A percentile compares a stretch with the other conserved stretches of the same genome.
Evolutionary conservation across 495 filamentous ascomycete genomes (phyloP).

Genomic region (Neurospora sp.): DNA sequence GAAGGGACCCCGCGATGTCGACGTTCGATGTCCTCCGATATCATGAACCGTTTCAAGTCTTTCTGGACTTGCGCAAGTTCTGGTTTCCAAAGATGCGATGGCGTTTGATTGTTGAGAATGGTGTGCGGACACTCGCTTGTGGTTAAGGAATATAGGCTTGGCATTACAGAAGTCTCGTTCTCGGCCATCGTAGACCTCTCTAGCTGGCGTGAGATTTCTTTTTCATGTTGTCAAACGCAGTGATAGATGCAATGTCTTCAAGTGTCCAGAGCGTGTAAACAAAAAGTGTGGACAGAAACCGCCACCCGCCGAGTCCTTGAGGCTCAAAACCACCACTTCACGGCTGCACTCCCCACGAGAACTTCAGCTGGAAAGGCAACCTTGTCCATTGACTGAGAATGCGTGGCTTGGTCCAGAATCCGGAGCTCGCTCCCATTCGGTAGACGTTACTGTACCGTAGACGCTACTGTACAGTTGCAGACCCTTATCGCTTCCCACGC

Average conservation of each 20-base stretch:
- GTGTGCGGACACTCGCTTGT: not conserved
- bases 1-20: not conserved
- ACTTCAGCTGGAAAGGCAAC: not conserved
- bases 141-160: accelerated
- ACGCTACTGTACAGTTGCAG: not conserved
- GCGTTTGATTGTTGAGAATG: not conserved
- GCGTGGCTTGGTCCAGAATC: not conserved
- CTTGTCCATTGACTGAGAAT: no score
- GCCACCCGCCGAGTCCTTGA: not conserved
- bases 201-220: no score
- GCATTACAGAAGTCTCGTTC: not conserved
- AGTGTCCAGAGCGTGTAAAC: not conserved
- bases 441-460: no score
- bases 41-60: not conserved
- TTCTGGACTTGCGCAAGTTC: not conserved
- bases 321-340: not conserved
- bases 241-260: not conserved
- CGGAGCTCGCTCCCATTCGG: not conserved
- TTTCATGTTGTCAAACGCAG: not conserved
- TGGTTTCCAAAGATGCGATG: not conserved
- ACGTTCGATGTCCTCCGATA: not conserved
- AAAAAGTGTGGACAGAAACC: not conserved
- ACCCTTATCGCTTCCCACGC: not conserved
- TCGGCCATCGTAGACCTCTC: not conserved
- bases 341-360: not conserved